A percentile compares a stretch with the other conserved stretches of the same genome.
Conservation (phyloP, 768 basidiomycete genomes). For the Mycena rosella region DNA sequence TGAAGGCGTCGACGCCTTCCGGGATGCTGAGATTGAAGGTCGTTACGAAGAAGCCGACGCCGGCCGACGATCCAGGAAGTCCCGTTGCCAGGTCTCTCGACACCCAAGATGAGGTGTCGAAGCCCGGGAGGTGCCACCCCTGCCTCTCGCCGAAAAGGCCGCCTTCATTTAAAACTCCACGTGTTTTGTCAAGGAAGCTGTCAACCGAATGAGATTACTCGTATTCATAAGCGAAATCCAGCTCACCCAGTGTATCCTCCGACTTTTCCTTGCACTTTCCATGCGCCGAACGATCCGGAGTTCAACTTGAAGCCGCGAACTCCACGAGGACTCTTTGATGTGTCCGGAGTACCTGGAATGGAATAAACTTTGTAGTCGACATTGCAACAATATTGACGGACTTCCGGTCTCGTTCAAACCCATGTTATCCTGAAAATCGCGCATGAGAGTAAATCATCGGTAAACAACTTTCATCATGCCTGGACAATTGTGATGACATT, state of each 20-base stretch:
- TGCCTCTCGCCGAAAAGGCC: conserved; percentile 77
- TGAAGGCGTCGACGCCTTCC: conserved; percentile 69
- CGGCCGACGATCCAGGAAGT: conserved; percentile 68
- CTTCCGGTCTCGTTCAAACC: conserved; percentile 76
- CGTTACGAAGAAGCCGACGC: conserved; percentile 87
- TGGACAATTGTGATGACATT: conserved; percentile 86
- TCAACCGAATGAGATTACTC: not conserved
- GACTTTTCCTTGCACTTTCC: conserved; percentile 83
- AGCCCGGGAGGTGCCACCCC: conserved; percentile 84
- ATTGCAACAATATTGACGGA: conserved; percentile 40
- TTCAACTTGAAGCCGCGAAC: conserved; percentile 82
- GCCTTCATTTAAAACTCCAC: conserved; percentile 80
- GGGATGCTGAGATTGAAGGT: conserved; percentile 76
- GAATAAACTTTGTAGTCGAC: not conserved
- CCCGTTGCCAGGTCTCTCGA: conserved; percentile 68
- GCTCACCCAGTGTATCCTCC: conserved; percentile 76
- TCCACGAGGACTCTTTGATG: conserved; percentile 81
- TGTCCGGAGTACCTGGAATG: conserved; percentile 56
- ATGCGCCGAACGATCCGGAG: conserved; percentile 67
- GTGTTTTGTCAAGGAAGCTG: conserved; percentile 81
- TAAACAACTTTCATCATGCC: conserved; percentile 50
- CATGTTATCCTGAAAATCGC: conserved; percentile 74
- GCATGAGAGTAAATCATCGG: too few species aligned
- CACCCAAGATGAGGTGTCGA: conserved; percentile 72
- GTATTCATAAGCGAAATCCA: conserved; percentile 19